phyloP scores from a whole-genome alignment of 805 yeast species.

The Kregervanrija delftensis region DNA sequence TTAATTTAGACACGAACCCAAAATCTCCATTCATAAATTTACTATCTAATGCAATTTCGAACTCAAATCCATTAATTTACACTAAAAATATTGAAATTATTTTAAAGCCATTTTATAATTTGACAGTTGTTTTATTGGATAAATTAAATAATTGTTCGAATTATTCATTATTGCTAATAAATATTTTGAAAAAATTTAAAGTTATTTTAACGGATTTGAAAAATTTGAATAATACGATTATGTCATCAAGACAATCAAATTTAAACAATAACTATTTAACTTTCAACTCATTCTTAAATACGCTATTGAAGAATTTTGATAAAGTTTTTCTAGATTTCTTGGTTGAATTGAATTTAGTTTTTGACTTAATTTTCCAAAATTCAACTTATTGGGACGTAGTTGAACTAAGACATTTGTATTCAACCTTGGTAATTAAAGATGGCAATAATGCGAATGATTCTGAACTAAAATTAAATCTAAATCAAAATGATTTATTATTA shows the following conservation, averaged over 20 bases:
- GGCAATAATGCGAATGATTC: too few relatives aligned
- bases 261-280: too few relatives aligned
- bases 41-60: neutral
- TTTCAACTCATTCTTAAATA: neutral
- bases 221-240: neutral
- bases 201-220: slow-evolving; percentile 1
- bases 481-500: too few relatives aligned
- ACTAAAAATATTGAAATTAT: slow-evolving; percentile 1
- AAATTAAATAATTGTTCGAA: slow-evolving; percentile 9
- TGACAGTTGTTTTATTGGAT: slow-evolving; percentile 9
- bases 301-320: slow-evolving; percentile 3
- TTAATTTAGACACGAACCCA: too few relatives aligned
- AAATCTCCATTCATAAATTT: neutral
- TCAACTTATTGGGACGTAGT: slow-evolving; percentile 1
- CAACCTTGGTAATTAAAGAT: neutral
- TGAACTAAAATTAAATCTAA: too few relatives aligned
- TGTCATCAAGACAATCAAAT: neutral
- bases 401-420: neutral
- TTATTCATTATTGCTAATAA: slow-evolving; percentile 5
- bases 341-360: neutral
- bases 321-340: neutral
- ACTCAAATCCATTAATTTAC: neutral
- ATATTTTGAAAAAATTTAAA: slow-evolving; percentile 2
- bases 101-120: slow-evolving; percentile 5
- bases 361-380: neutral